Conservation (phyloP, 1,284 basidiomycete species). For the Pseudozyma flocculosa region DNA sequence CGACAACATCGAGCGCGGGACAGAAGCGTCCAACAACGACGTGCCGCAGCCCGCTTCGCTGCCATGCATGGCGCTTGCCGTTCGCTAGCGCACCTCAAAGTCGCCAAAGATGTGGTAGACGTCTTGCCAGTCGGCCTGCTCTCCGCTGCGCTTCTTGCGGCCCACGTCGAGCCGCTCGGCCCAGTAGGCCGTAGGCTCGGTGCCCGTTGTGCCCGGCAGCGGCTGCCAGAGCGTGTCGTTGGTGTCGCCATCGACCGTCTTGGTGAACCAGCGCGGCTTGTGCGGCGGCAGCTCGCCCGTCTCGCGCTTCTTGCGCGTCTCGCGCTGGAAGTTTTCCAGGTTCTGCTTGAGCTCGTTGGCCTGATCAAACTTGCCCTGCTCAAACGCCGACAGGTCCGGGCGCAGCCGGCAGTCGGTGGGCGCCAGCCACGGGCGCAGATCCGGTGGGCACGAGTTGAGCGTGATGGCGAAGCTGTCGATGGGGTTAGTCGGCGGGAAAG, state of each 20-base stretch:
- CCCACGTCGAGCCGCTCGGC: constrained; percentile 36
- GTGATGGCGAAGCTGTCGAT: constrained; percentile 81
- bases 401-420: constrained; percentile 92
- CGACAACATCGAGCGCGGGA: no score
- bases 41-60: no score
- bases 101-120: constrained; percentile 49
- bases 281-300: constrained; percentile 73
- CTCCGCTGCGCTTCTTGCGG: constrained; percentile 13
- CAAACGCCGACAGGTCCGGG: constrained; percentile 93
- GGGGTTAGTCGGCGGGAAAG: no score
- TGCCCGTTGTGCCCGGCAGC: neutral
- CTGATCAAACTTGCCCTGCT: constrained; percentile 81
- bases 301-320: constrained; percentile 74
- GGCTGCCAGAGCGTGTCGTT: constrained; percentile 51
- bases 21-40: no score
- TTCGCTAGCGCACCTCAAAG: constrained; percentile 40
- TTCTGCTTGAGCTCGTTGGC: constrained; percentile 83
- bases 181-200: constrained; percentile 43
- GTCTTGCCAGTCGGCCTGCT: constrained; percentile 31
- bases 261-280: constrained; percentile 66
- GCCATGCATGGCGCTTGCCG: no score
- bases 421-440: constrained; percentile 72
- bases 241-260: constrained; percentile 44
- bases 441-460: constrained; percentile 74
- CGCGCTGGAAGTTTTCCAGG: constrained; percentile 86